Conservation (phyloP, 2,329 filamentous ascomycete species). For the Talaromyces sp. region DNA sequence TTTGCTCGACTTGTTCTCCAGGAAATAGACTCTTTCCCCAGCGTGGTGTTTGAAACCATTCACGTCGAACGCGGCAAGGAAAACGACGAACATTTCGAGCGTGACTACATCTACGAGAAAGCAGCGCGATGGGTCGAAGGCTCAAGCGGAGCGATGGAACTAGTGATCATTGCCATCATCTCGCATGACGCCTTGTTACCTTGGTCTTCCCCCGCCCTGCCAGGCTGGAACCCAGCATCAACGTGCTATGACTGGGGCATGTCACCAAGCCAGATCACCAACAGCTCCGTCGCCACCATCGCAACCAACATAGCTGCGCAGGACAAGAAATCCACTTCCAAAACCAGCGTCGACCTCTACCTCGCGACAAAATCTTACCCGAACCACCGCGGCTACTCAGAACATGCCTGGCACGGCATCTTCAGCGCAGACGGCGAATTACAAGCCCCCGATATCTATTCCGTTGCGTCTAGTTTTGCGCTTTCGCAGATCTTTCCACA, state of each 20-base stretch:
- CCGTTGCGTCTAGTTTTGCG: neutral
- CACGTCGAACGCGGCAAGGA: neutral
- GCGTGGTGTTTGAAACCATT: neutral
- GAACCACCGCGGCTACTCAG: neutral
- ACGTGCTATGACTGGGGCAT: neutral
- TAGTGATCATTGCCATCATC: neutral
- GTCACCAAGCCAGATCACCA: neutral
- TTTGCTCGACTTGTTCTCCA: slow-evolving; percentile 2
- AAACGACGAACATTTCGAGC: neutral
- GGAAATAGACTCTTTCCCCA: neutral
- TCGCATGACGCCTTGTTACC: neutral
- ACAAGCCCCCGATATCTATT: neutral
- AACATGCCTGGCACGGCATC: neutral
- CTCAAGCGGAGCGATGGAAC: neutral
- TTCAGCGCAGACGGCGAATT: neutral
- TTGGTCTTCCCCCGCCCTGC: neutral
- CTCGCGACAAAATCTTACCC: neutral
- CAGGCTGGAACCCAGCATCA: neutral
- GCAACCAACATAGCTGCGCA: neutral
- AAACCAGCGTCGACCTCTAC: neutral
- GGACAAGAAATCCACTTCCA: neutral
- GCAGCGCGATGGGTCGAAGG: slow-evolving; percentile 6
- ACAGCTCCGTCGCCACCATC: neutral
- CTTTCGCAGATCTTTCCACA: neutral
- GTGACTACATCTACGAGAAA: slow-evolving; percentile 4